Base-by-base conservation (phyloP, 768 basidiomycete genomes). In the Serendipita sp. region DNA sequence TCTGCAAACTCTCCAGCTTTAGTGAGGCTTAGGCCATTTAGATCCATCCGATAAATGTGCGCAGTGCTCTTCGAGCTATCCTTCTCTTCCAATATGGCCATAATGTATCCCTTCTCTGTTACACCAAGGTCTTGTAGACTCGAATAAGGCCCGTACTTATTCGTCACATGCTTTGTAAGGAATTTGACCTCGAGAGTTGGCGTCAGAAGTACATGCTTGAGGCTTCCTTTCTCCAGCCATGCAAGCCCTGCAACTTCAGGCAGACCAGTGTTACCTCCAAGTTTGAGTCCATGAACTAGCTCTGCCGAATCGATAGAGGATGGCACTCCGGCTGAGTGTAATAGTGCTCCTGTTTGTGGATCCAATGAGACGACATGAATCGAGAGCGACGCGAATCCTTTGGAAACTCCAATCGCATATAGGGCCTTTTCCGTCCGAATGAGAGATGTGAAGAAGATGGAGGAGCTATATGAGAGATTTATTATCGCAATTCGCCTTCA, bases 311-410 rank as follows among this genome's bases (percentile, higher is more conserved):
- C n/a, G 8, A 81, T 69, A n/a, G 76, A 71, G 6, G 79, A 75
- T 33, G 64, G 48, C 36, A 52, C 69, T 16, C 63, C 66, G 1
- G 66, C 64, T 31, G 48, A 6, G 29, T 50, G 48, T 50, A 50
- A n/a, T n/a, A 50, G 8, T 8, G 5, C 29, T n/a, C 48, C 48
- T 3, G 79, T 81, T 2, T 71, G 63, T 0, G 83, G 69, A 58
- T 82, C 77, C 4, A 94, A 74, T 0, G 83, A 76, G 23, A 83
- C 80, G 66, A 88, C 76, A 64, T 87, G 83, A 0, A 95, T 74
- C 13, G 84, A 85, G 69, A 84, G 83, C 0, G 84, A 76, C 1
- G 76, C 69, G 65, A 77, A 71, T 0, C 79, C 79, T 65, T 79
- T 80, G 3, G 79, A 74, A 33, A 82, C 70, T 2, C 83, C 84